Evolutionary conservation across 148 eudicot species (phyloP).

Genomic region (Camellia japonica): DNA sequence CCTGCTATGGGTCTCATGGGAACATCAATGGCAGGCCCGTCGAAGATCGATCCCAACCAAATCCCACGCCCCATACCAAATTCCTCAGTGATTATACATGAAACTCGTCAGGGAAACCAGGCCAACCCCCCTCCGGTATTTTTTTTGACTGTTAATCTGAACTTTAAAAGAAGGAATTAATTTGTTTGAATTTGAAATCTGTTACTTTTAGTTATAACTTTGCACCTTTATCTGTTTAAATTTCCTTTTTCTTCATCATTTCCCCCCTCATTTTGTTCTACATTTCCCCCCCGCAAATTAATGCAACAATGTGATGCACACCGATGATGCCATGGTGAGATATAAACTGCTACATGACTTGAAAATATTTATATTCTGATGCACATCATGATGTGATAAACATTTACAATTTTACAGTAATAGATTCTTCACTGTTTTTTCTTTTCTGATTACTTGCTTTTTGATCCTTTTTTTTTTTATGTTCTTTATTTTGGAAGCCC

Average conservation of each 20-base stretch:
- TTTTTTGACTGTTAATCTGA: not conserved
- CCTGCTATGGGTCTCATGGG: constrained; percentile 64
- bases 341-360: not conserved
- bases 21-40: constrained; percentile 48
- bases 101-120: constrained; percentile 88
- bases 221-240: not conserved
- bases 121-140: constrained; percentile 98
- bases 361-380: not conserved
- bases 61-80: constrained; percentile 85
- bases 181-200: not conserved
- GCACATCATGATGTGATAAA: not conserved
- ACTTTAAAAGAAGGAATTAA: not conserved
- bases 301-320: not conserved
- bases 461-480: constrained; percentile 6
- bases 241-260: not conserved
- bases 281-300: not conserved
- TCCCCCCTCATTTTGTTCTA: not conserved
- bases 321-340: not conserved
- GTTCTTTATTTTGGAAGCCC: constrained; percentile 47
- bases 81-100: constrained; percentile 64
- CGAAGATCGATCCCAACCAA: constrained; percentile 91
- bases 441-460: not conserved
- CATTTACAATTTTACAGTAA: not conserved
- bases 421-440: not conserved
- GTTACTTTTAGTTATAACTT: not conserved